Evolutionary conservation across 2,329 filamentous ascomycete genomes (phyloP).

Genomic region (Aspergillus niger): DNA sequence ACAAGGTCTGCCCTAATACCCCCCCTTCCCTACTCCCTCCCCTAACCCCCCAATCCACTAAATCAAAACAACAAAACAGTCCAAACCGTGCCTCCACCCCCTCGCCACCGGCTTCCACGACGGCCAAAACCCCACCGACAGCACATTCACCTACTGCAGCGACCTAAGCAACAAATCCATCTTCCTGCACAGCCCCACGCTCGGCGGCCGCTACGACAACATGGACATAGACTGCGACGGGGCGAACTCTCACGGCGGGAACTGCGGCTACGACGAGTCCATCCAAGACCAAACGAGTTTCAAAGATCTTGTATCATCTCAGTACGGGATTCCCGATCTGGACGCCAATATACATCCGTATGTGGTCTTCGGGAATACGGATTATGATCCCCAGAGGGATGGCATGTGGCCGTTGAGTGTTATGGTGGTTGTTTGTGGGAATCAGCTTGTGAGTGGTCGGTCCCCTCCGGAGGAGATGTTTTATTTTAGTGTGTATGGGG

Average conservation of each 20-base stretch:
- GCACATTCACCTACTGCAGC: constrained; percentile 49
- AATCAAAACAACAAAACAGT: not conserved
- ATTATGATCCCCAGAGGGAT: constrained; percentile 46
- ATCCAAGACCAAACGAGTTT: constrained; percentile 51
- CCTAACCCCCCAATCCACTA: too few species aligned
- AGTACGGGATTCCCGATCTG: constrained; percentile 49
- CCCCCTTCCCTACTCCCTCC: not conserved
- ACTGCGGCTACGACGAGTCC: constrained; percentile 49
- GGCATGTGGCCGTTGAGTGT: constrained; percentile 56
- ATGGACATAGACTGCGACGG: constrained; percentile 65
- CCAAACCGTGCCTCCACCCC: constrained; percentile 22
- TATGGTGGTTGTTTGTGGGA: constrained; percentile 58
- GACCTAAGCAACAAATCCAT: constrained; percentile 30
- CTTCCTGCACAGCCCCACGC: not conserved
- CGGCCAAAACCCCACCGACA: constrained; percentile 11
- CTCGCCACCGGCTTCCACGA: constrained; percentile 25
- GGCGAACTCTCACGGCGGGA: constrained; percentile 46
- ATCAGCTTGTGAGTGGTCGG: constrained; percentile 44
- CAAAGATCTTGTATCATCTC: constrained; percentile 34
- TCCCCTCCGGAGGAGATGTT: too few species aligned
- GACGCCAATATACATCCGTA: constrained; percentile 57
- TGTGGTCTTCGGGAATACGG: constrained; percentile 57
- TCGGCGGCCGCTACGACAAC: constrained; percentile 37
- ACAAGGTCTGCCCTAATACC: constrained; percentile 16
- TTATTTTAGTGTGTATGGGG: too few species aligned